Conservation (phyloP, 2,329 filamentous ascomycete genomes). For the Malbranchea zuffiana region DNA sequence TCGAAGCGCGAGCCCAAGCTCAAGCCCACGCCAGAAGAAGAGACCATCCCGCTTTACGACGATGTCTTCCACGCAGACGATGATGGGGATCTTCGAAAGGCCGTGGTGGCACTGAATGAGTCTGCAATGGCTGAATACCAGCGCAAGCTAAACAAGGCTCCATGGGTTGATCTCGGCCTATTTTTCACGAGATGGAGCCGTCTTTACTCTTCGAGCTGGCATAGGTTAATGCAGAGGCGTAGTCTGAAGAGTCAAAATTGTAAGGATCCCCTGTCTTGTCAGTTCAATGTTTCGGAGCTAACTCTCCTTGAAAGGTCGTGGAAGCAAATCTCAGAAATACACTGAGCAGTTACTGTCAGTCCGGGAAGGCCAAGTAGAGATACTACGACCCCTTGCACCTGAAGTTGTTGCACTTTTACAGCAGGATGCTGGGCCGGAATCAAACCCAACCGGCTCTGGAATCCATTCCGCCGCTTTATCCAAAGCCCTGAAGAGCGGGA, state of each 20-base stretch:
- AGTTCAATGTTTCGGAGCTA: not conserved
- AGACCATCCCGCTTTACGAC: not conserved
- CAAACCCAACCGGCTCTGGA: not conserved
- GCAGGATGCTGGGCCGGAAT: constrained; percentile 3
- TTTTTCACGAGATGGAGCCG: constrained; percentile 8
- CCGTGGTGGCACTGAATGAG: constrained; percentile 8
- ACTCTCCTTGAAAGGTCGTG: constrained; percentile 1
- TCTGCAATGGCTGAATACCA: constrained; percentile 7
- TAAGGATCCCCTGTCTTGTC: too few relatives aligned
- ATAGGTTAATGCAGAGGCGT: constrained; percentile 5
- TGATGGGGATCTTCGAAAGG: constrained; percentile 10
- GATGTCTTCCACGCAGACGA: constrained; percentile 1
- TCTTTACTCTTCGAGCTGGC: constrained; percentile 3
- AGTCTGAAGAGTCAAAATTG: constrained; percentile 11
- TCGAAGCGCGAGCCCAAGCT: not conserved
- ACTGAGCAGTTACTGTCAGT: constrained; percentile 1
- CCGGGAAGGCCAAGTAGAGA: constrained; percentile 3
- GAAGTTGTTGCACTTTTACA: constrained; percentile 12
- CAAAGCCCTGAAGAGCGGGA: constrained; percentile 6
- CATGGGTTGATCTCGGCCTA: constrained; percentile 7
- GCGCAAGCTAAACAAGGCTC: constrained; percentile 2
- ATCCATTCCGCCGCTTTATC: constrained; percentile 6
- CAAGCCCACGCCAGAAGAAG: not conserved
- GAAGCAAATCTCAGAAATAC: constrained; percentile 4
- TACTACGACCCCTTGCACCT: constrained; percentile 10